Base-by-base conservation (phyloP, 805 yeast genomes). In the Ogataea methanolica region DNA sequence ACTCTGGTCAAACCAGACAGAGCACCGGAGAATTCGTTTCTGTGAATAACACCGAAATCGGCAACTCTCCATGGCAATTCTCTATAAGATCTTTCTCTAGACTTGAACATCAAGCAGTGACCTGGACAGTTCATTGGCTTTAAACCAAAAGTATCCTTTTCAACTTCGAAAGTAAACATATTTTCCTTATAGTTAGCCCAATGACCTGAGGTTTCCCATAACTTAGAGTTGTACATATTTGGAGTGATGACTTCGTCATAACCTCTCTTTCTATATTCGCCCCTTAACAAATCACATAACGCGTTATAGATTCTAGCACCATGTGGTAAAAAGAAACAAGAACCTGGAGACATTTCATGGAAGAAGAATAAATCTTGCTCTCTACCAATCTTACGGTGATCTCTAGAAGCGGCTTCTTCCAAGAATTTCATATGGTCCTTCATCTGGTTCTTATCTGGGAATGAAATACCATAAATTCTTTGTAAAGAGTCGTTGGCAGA, bases 41-140 rank as follows among this genome's bases (percentile, higher is more conserved):
- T 84, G 75, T 92, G 99, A 58, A 92, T 78, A 46, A 92, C 97
- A 71, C 97, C 97, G 56, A 91, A 91, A 70, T 92, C 99, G 50
- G 98, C 97, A 72, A 89, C 95, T 77, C 99, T 87, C 96, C 96
- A 87, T 62, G 99, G 99, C 68, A 92, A 76, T 71, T 94, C 98
- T 67, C 97, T 80, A 74, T 94, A 92, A 2, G 97, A 89, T 71
- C 97, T 84, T 69, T 91, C 97, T 67, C 96, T 83, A 43, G 90
- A 73, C 66, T 88, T 88, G 78, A 88, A 92, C 74, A 92, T 80
- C 60, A 92, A 68, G 77, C 98, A 92, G 73, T 92, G 99, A 47
- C 92, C 91, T 35, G 91, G 91, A 73, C 91, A 84, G 71, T 84
- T 84, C 91, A 84, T 90, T 63, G 97, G 99, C 73, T 92, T 92